Evolutionary conservation across 176 grass and related monocot genomes (phyloP), one percentile per base, ranked within the genome.

Genomic region (Carex parvula): DNA sequence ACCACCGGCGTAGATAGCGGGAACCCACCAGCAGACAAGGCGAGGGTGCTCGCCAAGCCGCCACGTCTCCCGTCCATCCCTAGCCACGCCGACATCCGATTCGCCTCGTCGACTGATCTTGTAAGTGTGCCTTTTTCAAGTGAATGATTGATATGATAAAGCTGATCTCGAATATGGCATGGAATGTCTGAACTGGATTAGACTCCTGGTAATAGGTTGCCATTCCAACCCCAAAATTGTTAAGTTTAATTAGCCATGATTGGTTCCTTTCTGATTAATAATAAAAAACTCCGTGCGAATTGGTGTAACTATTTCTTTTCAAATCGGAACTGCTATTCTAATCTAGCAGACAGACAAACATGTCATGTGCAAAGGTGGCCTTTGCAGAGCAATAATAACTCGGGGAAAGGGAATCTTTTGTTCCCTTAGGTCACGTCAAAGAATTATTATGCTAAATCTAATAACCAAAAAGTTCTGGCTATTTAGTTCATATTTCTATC

Each of bases 11-110:
- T 57, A 50, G 42, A 53, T 72, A 83, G 68, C 80, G 85, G 55
- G n/a, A 86, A 62, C 15, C 79, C 33, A 0, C 1, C 56, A 12
- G 69, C 54, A 22, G 65, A 13, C 26, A 82, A 46, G 74, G 1
- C n/a, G 17, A 85, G 30, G 84, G 81, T 77, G 86, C 67, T 64
- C 26, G 84, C 92, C 13, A 98, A 90, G 83, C 95, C 95, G 68
- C 95, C 95, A 1, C 89, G 88, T 4, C 87, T 98, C 44, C 91
- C 92, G 0, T 65, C 90, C 20, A 90, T 98, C 46, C 95, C 94
- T 84, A 92, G 92, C 79, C 88, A 85, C 37, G 90, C 87, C 86
- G 91, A 83, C 73, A 84, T 87, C 1, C 90, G 89, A 76, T 91
- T 93, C 53, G 89, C 87, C 70, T 86, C 84, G 0, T 90, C 94